Conservation (phyloP, 805 yeast genomes). For the Hanseniaspora thailandica region DNA sequence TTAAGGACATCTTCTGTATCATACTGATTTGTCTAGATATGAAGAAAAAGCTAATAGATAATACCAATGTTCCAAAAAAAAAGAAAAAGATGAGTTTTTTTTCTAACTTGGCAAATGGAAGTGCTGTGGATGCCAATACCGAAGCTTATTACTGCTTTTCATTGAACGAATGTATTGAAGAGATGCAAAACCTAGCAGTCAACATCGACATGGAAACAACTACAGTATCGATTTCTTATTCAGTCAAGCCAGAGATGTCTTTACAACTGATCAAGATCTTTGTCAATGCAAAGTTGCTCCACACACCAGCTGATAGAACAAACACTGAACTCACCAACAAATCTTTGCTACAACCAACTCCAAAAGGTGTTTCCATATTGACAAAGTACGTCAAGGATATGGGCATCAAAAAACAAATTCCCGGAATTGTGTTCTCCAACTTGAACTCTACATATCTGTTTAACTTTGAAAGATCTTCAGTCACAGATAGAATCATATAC, state of each 20-base stretch:
- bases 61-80: constrained; percentile 3
- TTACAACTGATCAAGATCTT: constrained; percentile 37
- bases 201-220: constrained; percentile 40
- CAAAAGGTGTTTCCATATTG: constrained; percentile 72
- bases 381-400: constrained; percentile 45
- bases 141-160: constrained; percentile 43
- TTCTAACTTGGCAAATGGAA: constrained; percentile 25
- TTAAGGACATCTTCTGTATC: constrained; percentile 49
- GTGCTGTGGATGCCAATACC: background rate
- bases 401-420: constrained; percentile 38
- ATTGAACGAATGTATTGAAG: constrained; percentile 38
- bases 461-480: constrained; percentile 49
- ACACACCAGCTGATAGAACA: constrained; percentile 67
- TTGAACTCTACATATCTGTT: constrained; percentile 66
- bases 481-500: constrained; percentile 46
- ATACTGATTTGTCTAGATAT: constrained; percentile 36
- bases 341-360: constrained; percentile 64
- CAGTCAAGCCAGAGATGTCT: constrained; percentile 42
- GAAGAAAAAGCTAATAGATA: constrained; percentile 23
- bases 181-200: constrained; percentile 41
- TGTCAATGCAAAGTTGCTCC: constrained; percentile 52
- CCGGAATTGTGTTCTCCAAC: constrained; percentile 40
- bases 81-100: constrained; percentile 22
- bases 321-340: constrained; percentile 35
- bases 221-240: constrained; percentile 43